Evolutionary conservation across 164 flowering plant genomes (phyloP).

Genomic region (Saururus chinensis): DNA sequence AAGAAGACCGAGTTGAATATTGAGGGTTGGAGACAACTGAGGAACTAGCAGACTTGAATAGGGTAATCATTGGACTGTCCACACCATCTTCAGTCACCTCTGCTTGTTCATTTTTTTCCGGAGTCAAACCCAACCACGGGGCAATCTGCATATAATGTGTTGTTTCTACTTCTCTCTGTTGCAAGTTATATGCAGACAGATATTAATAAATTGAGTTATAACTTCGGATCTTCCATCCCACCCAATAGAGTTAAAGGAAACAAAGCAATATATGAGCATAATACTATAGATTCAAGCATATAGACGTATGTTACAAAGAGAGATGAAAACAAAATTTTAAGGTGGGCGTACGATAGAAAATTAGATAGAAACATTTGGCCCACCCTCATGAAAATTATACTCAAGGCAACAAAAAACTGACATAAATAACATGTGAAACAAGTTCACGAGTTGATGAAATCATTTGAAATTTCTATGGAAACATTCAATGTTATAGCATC

Average conservation of each 20-base stretch:
- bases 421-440: no score
- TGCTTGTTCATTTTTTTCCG: constrained; percentile 82
- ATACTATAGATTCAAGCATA: no score
- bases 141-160: constrained; percentile 85
- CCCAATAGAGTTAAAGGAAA: neutral
- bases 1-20: constrained; percentile 47
- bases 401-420: no score
- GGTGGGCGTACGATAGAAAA: no score
- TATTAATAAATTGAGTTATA: neutral
- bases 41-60: constrained; percentile 70
- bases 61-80: constrained; percentile 74
- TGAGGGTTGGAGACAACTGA: constrained; percentile 49
- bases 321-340: no score
- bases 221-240: neutral
- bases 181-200: neutral
- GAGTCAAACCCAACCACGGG: constrained; percentile 91
- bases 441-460: no score
- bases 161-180: constrained; percentile 86
- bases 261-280: neutral
- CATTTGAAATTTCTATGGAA: no score
- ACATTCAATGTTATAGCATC: no score
- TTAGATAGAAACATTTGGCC: no score
- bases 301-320: no score
- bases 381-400: no score
- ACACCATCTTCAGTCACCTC: constrained; percentile 53